Evolutionary conservation across 805 yeast species (phyloP).

Genomic region (Pichia kluyveri): DNA sequence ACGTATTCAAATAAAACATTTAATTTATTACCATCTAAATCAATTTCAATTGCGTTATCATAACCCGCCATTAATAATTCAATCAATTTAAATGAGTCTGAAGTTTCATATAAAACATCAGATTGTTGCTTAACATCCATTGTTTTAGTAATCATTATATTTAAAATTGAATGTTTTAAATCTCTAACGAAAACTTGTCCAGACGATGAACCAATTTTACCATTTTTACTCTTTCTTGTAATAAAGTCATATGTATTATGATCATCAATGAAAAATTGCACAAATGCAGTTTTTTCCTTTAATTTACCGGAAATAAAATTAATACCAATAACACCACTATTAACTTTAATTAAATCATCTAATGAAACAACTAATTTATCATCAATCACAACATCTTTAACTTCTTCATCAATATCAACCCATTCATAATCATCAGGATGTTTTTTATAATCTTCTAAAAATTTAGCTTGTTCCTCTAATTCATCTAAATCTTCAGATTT

Average conservation of each 20-base stretch:
- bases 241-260: constrained; percentile 48
- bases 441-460: constrained; percentile 43
- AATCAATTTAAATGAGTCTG: constrained; percentile 38
- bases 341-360: constrained; percentile 42
- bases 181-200: constrained; percentile 65
- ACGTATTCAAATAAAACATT: constrained; percentile 47
- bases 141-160: constrained; percentile 49
- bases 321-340: constrained; percentile 56
- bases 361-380: constrained; percentile 38
- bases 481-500: constrained; percentile 33
- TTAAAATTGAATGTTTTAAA: constrained; percentile 47
- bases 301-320: constrained; percentile 44
- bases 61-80: constrained; percentile 46
- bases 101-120: constrained; percentile 47
- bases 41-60: constrained; percentile 36
- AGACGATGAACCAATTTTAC: constrained; percentile 33
- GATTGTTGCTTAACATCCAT: constrained; percentile 36
- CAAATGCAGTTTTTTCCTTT: constrained; percentile 34
- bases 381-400: neutral
- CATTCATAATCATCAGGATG: constrained; percentile 60
- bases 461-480: constrained; percentile 36
- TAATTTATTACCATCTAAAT: constrained; percentile 31
- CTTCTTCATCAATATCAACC: constrained; percentile 37
- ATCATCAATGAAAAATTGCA: constrained; percentile 62
- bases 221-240: constrained; percentile 40